These are phyloP conservation scores for Cucurbita pepo DNA, from an alignment of 306 rosid genomes.

Conservation along the genomic window DNA sequence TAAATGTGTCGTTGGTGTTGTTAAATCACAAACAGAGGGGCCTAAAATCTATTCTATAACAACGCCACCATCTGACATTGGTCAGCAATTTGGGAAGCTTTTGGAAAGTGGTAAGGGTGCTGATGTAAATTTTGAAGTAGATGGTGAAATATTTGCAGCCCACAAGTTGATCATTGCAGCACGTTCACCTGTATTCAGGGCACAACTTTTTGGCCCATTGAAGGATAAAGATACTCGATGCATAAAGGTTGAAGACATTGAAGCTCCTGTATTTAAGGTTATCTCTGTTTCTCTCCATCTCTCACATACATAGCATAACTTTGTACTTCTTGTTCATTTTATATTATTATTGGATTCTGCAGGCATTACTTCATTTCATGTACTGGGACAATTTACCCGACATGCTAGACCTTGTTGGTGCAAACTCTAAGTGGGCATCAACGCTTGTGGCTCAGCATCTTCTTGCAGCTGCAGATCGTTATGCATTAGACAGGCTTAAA, in stretches of 20 bases:
- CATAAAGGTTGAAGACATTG: conserved; percentile 43
- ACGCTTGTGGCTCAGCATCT: conserved; percentile 55
- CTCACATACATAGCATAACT: not conserved
- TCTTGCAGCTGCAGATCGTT: conserved; percentile 59
- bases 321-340: not conserved
- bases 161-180: conserved; percentile 56
- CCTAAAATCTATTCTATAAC: conserved; percentile 36
- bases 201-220: conserved; percentile 55
- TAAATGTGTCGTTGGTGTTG: conserved; percentile 48
- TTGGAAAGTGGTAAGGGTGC: conserved; percentile 35
- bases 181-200: conserved; percentile 47
- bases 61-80: conserved; percentile 29
- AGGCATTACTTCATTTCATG: conserved; percentile 57
- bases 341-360: conserved; percentile 4
- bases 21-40: conserved; percentile 34
- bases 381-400: conserved; percentile 54
- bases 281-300: not conserved
- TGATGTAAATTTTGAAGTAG: conserved; percentile 48
- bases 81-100: conserved; percentile 37
- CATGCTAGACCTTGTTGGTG: conserved; percentile 35
- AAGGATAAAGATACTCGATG: conserved; percentile 31
- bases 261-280: conserved; percentile 47
- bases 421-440: conserved; percentile 37
- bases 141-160: conserved; percentile 34
- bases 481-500: conserved; percentile 59